Evolutionary conservation across 371 early-diverging fungal genomes (phyloP), one percentile per base, ranked within the genome.

Genomic region (Capillidium heterosporum): DNA sequence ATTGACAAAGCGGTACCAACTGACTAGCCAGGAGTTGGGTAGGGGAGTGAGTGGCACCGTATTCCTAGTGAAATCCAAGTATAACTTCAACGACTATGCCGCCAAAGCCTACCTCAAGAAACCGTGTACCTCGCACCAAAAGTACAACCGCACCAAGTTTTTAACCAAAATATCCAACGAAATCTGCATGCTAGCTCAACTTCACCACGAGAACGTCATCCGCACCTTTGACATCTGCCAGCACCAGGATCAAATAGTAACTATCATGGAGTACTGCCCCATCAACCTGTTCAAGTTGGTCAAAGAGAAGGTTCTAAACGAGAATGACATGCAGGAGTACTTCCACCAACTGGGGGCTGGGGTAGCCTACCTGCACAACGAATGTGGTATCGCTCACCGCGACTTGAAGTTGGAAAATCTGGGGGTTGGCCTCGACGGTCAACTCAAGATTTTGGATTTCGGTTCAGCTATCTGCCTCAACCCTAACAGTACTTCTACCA

Each of bases 361-460:
- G n/a, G 76, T 91, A 1, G 65, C 71, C 44, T 81, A 85, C 57
- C 63, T 91, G 43, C 84, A 85, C 66, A 40, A 55, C 10, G 64
- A 65, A n/a, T 65, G 85, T 55, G 88, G 88, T 43, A 82, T 91
- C 42, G 84, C 85, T 1, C 91, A 91, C 62, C 73, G 84, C 41
- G 84, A 85, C 60, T 57, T 85, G 39, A 85, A 85, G 61, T 74
- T 87, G 19, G 92, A 89, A 60, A 91, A 91, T 68, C 72, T 86
- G 21, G 67, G 89, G 19, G 62, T 88, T 54, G 77, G 75, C 48
- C 77, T 76, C 49, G 62, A 62, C n/a, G 81, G 84, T 11, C 77
- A 81, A 7, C 69, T 93, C 48, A 94, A 94, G 64, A 85, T 94
- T 56, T 83, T 87, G 32, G 96, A 95, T 66, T 94, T 95, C 77